phyloP scores from a whole-genome alignment of 208 protist genomes.

The Leishmania major region DNA sequence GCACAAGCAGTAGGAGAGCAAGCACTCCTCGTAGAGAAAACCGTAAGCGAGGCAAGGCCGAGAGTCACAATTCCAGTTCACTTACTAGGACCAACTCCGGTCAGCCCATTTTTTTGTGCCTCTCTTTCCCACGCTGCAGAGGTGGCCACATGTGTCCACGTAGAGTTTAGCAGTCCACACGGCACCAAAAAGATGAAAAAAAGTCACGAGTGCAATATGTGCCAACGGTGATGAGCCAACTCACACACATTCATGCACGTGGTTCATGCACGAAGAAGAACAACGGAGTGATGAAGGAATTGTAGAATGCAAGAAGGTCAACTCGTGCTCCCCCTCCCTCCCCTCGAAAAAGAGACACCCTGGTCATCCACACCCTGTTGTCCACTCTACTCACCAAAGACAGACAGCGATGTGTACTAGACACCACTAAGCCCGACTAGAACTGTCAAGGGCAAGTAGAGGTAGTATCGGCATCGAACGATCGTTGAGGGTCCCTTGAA shows the following conservation, averaged over 20 bases:
- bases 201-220: background rate
- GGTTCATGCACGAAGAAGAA: background rate
- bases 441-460: constrained; percentile 56
- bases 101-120: background rate
- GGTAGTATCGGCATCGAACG: constrained; percentile 40
- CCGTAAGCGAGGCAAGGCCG: background rate
- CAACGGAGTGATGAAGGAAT: background rate
- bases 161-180: background rate
- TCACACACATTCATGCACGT: background rate
- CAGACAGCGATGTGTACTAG: constrained; percentile 44
- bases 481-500: constrained; percentile 46
- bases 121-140: background rate
- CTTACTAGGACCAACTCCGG: background rate
- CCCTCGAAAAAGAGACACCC: background rate
- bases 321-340: background rate
- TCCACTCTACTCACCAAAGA: constrained; percentile 11
- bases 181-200: background rate
- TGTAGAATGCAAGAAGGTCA: background rate
- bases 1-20: background rate
- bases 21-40: background rate
- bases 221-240: background rate
- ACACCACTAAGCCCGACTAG: constrained; percentile 59
- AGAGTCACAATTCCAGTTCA: background rate
- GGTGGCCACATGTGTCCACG: background rate
- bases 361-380: background rate